Conservation (phyloP, 768 basidiomycete genomes). For the Agrocybe praecox region DNA sequence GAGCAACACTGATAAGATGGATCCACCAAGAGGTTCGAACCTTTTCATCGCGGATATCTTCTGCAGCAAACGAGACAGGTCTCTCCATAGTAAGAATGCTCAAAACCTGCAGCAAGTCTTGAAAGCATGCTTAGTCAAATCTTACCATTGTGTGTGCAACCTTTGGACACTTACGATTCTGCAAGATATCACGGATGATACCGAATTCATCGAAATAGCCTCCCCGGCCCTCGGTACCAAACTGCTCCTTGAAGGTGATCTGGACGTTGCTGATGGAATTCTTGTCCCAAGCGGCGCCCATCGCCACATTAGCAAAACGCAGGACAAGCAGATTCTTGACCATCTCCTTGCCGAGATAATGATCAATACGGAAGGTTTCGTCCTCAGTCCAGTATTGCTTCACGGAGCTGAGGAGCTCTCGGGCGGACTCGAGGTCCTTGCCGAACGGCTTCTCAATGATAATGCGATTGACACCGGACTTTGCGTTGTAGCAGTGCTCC, state of each 20-base stretch:
- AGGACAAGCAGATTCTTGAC: constrained; percentile 97
- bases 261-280: constrained; percentile 96
- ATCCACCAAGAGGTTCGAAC: constrained; percentile 36
- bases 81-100: constrained; percentile 97
- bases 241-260: constrained; percentile 99
- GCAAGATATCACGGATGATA: constrained; percentile 95
- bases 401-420: constrained; percentile 74
- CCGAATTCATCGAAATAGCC: constrained; percentile 99
- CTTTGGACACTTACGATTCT: constrained; percentile 83
- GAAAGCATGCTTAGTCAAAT: constrained; percentile 12
- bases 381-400: constrained; percentile 93
- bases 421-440: constrained; percentile 86
- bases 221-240: constrained; percentile 99
- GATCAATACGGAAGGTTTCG: constrained; percentile 99
- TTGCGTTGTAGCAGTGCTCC: constrained; percentile 73
- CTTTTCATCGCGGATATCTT: constrained; percentile 99
- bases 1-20: constrained; percentile 4
- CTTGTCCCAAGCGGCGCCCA: constrained; percentile 93
- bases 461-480: constrained; percentile 81
- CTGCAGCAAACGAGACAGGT: constrained; percentile 94
- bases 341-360: constrained; percentile 99
- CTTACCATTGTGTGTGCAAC: constrained; percentile 8
- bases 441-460: constrained; percentile 99
- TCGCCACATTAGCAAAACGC: constrained; percentile 91
- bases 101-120: constrained; percentile 94